These are phyloP conservation scores for Pilaira anomala DNA, from an alignment of 192 early-diverging fungal species.

Conservation along the genomic window DNA sequence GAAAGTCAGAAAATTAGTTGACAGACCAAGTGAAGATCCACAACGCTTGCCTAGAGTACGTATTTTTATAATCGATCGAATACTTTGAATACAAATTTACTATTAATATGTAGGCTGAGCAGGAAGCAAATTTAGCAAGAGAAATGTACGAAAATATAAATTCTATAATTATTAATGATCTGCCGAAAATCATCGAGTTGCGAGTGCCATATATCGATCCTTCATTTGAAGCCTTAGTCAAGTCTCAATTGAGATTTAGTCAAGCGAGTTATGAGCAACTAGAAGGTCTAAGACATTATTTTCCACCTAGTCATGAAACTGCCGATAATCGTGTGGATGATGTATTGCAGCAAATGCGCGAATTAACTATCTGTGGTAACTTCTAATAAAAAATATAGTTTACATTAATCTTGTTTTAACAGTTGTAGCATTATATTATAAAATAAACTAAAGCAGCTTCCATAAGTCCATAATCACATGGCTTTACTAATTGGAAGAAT, in stretches of 20 bases:
- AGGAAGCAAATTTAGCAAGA: conserved; percentile 69
- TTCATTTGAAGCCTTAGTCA: conserved; percentile 93
- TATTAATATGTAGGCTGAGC: conserved; percentile 62
- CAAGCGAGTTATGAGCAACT: conserved; percentile 76
- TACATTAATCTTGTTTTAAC: too few relatives aligned
- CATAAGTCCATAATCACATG: too few relatives aligned
- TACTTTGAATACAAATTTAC: background rate
- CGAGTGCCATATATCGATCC: conserved; percentile 91
- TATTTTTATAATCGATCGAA: background rate
- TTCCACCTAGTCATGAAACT: conserved; percentile 57
- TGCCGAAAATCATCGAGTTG: conserved; percentile 87
- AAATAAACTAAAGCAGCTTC: too few relatives aligned
- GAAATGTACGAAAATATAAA: conserved; percentile 84
- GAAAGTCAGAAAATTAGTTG: conserved; percentile 77
- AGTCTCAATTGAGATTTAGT: conserved; percentile 90
- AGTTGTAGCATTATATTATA: too few relatives aligned
- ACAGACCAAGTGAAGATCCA: conserved; percentile 75
- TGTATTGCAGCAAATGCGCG: conserved; percentile 86
- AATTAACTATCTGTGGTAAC: conserved; percentile 83
- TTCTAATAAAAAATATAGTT: conserved; percentile 27
- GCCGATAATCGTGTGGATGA: conserved; percentile 73
- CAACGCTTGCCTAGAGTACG: conserved; percentile 56
- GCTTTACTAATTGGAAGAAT: too few relatives aligned
- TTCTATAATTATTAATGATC: conserved; percentile 72
- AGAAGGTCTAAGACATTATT: conserved; percentile 56